phyloP scores from a whole-genome alignment of 805 yeast genomes.

The Pichia manshurica region DNA sequence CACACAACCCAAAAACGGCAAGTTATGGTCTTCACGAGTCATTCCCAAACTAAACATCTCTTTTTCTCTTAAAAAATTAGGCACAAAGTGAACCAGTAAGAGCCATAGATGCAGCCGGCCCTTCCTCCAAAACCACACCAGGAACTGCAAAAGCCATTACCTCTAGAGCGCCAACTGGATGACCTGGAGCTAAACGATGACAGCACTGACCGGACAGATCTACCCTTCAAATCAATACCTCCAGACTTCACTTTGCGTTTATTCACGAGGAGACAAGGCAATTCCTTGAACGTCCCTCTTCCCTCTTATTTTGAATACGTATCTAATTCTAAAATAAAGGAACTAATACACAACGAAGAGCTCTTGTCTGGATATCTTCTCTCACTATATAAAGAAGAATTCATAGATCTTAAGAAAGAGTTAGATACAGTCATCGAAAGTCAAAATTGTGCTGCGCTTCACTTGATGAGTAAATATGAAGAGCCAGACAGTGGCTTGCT shows the following conservation, averaged over 20 bases:
- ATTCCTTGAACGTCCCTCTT: conserved; percentile 8
- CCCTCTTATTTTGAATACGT: conserved; percentile 25
- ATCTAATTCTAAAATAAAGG: conserved; percentile 19
- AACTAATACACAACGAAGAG: conserved; percentile 15
- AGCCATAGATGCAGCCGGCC: conserved; percentile 5
- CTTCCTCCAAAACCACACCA: conserved; percentile 5
- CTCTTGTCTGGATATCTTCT: conserved; percentile 20
- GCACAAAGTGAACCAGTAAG: neutral
- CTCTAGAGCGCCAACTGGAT: neutral
- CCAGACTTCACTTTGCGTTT: neutral
- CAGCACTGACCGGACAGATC: neutral
- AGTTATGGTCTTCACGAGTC: too few relatives aligned
- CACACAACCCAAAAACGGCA: too few relatives aligned
- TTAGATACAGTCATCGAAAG: conserved; percentile 33
- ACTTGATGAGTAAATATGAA: conserved; percentile 19
- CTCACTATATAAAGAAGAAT: conserved; percentile 12
- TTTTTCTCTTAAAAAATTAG: too few relatives aligned
- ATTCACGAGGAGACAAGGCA: neutral
- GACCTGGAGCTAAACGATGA: neutral
- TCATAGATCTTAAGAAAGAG: conserved; percentile 12
- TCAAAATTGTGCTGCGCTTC: conserved; percentile 33
- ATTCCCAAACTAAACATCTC: too few relatives aligned
- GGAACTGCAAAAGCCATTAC: neutral
- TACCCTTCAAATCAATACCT: neutral
- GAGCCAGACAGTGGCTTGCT: conserved; percentile 18